Evolutionary conservation across 257 asterid species (phyloP).

Genomic region (Solanum phureja): DNA sequence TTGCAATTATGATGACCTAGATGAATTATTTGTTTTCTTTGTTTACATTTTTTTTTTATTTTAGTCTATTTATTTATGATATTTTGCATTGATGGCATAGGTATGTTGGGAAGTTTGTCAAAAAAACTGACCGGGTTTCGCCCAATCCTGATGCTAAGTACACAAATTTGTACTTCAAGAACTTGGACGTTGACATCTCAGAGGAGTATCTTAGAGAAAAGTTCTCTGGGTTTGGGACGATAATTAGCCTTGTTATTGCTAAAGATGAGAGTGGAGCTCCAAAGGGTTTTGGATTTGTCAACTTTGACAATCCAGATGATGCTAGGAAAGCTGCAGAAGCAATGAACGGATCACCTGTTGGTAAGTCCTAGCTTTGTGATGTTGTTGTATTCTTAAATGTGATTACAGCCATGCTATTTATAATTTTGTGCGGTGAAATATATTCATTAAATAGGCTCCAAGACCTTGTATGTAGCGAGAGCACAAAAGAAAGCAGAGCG

Average conservation of each 20-base stretch:
- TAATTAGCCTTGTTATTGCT: conserved; percentile 27
- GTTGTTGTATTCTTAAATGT: neutral
- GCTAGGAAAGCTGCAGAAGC: conserved; percentile 38
- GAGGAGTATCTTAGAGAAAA: conserved; percentile 29
- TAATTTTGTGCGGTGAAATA: neutral
- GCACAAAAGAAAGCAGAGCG: conserved; percentile 89
- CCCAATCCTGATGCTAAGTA: neutral
- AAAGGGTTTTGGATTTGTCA: conserved; percentile 50
- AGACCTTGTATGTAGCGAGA: conserved; percentile 63
- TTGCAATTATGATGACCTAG: neutral
- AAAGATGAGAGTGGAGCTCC: conserved; percentile 33
- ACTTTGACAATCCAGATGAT: conserved; percentile 38
- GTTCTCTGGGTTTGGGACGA: conserved; percentile 40
- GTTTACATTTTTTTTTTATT: neutral
- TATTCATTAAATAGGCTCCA: conserved; percentile 37
- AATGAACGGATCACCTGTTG: conserved; percentile 47
- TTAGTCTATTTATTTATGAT: neutral
- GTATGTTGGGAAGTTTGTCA: conserved; percentile 25
- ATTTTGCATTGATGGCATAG: conserved; percentile 1
- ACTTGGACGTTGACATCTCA: conserved; percentile 32
- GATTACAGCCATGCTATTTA: neutral
- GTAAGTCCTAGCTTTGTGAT: conserved; percentile 18
- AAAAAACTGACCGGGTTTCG: neutral
- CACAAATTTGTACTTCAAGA: conserved; percentile 29
- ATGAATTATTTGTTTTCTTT: neutral